Base-by-base conservation (phyloP, 768 basidiomycete species). In the Pisolithus albus region DNA sequence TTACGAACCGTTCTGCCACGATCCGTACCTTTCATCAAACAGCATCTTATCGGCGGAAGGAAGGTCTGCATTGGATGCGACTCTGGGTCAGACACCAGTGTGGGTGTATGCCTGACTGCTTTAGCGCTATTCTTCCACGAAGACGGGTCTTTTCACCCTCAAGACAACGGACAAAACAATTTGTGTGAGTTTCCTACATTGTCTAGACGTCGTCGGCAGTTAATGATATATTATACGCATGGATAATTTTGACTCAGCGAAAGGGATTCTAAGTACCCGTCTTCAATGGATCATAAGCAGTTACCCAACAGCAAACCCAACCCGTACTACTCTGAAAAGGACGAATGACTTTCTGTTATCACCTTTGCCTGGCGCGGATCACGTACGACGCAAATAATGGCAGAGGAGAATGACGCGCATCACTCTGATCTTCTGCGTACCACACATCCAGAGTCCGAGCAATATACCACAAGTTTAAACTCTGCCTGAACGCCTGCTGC, bases 211-310 rank as follows among this genome's bases (percentile, higher is more conserved):
- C 5, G 24, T 19, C 18, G 8, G 43, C 38, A 30, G 19, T 13
- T 32, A 32, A 9, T n/a, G 23, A 47, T 23, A 47, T 23, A 16
- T 6, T 43, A 30, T 24, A 26, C 30, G 19, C 39, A 45, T 18
- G 19, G 5, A 40, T 41, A 13, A 16, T 49, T 41, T 51, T 34
- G 37, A 34, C 34, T 18, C 61, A 41, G 75, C 72, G 56, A 96
- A 96, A 64, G 66, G 73, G 18, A 68, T 75, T 11, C 80, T 97
- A 55, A 79, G 81, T 10, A 83, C 73, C 11, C 77, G 92, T 16
- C 72, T 97, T 34, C 85, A 97, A 62, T 92, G 88, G 89, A 81
- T 97, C 45, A 86, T 93, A 52, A 74, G 84, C 18, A 84, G 81
- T 56, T 71, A 77, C 47, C 86, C 88, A 5, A 71, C 74, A 49